phyloP scores from a whole-genome alignment of 352 stramenopile species.

The Ochromonadaceae sp. region DNA sequence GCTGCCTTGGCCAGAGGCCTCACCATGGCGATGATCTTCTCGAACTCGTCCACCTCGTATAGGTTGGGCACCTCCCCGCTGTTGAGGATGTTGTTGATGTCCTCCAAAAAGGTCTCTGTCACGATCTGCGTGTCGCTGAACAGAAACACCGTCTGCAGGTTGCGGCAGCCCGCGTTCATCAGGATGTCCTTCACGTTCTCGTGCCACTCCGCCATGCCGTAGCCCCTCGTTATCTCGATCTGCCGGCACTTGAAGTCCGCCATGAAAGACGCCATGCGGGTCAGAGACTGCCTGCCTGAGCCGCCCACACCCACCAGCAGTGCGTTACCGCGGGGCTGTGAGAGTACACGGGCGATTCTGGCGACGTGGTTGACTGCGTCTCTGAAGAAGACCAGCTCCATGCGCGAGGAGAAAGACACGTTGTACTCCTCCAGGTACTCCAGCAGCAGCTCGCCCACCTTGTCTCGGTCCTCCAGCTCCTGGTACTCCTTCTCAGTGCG shows the following conservation, averaged over 20 bases:
- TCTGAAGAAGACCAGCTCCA: conserved; percentile 83
- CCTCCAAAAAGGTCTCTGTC: conserved; percentile 74
- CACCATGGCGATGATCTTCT: conserved; percentile 67
- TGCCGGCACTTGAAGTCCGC: conserved; percentile 67
- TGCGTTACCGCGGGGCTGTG: conserved; percentile 70
- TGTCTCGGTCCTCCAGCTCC: conserved; percentile 31
- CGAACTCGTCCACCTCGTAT: conserved; percentile 67
- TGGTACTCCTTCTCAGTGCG: conserved; percentile 54
- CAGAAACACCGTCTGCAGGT: conserved; percentile 68
- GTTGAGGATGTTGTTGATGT: conserved; percentile 86
- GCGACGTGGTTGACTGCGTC: conserved; percentile 78
- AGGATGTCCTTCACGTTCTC: conserved; percentile 76
- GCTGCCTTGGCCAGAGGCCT: conserved; percentile 49
- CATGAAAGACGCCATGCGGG: conserved; percentile 69
- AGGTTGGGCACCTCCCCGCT: conserved; percentile 78
- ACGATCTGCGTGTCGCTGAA: conserved; percentile 83
- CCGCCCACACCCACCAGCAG: conserved; percentile 74
- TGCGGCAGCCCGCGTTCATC: conserved; percentile 61
- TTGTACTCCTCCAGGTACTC: conserved; percentile 87
- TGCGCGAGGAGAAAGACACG: conserved; percentile 70
- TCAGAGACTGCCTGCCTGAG: conserved; percentile 68
- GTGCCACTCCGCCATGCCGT: conserved; percentile 69
- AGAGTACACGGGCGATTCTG: conserved; percentile 67
- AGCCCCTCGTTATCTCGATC: conserved; percentile 78
- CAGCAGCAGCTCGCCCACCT: conserved; percentile 38